phyloP scores from a whole-genome alignment of 1,139 yeast species.

The Saccharomyces pastorianus region DNA sequence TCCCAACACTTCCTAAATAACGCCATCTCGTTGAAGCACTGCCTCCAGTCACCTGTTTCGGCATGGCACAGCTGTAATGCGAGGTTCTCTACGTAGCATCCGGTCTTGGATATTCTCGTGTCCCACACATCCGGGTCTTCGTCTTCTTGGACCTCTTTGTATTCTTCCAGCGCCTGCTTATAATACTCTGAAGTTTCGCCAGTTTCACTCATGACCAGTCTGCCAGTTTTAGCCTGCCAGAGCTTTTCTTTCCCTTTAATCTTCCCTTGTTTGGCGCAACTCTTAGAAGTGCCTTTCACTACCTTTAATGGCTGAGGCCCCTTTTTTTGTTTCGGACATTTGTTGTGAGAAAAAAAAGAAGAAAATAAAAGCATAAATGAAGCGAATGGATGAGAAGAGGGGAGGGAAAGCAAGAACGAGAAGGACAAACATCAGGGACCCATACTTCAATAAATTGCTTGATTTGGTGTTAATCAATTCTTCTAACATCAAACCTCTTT shows the following conservation, averaged over 20 bases:
- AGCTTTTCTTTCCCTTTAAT: background rate
- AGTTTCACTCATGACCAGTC: background rate
- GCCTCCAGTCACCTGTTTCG: constrained; percentile 73
- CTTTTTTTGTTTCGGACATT: background rate
- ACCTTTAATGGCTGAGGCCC: background rate
- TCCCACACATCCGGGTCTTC: constrained; percentile 42
- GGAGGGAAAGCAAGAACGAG: background rate
- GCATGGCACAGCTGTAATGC: constrained; percentile 68
- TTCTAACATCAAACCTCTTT: background rate
- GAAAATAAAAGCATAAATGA: background rate
- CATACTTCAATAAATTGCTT: background rate
- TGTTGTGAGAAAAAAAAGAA: background rate
- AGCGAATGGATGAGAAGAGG: background rate
- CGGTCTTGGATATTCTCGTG: constrained; percentile 60
- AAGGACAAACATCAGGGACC: background rate
- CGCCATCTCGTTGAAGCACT: constrained; percentile 50
- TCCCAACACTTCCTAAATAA: constrained; percentile 28
- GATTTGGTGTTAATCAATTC: background rate
- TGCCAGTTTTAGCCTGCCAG: background rate
- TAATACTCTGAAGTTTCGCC: constrained; percentile 19
- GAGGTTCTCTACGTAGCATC: constrained; percentile 54
- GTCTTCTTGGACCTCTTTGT: constrained; percentile 20
- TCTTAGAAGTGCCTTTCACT: background rate
- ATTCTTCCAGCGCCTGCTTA: constrained; percentile 28
- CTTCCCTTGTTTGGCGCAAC: background rate